Conservation (phyloP, 2,329 filamentous ascomycete genomes). For the Escovopsis weberi region DNA sequence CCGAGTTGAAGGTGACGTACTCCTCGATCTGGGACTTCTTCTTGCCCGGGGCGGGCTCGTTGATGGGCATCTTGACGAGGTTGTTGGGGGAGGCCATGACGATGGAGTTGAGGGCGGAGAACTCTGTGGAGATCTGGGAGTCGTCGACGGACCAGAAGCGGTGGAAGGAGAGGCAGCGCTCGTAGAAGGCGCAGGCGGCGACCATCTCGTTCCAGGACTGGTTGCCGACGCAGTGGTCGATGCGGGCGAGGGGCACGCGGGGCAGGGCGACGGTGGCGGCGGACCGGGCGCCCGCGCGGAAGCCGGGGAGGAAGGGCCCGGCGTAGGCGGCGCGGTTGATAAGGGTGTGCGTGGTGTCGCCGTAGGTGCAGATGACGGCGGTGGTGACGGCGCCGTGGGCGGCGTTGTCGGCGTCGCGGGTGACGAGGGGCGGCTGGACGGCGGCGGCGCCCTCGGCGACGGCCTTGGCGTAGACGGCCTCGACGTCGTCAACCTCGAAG, state of each 20-base stretch:
- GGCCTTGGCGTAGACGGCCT: conserved; percentile 63
- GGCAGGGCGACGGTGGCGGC: conserved; percentile 36
- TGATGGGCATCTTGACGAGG: conserved; percentile 94
- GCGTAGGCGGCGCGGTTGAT: conserved; percentile 57
- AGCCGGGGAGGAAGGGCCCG: conserved; percentile 75
- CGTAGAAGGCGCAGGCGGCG: conserved; percentile 57
- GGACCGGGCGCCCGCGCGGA: conserved; percentile 37
- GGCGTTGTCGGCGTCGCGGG: conserved; percentile 45
- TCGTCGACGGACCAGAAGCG: conserved; percentile 97
- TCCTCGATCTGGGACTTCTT: conserved; percentile 92
- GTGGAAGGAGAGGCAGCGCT: conserved; percentile 80
- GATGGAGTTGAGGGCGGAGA: conserved; percentile 73
- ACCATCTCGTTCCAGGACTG: conserved; percentile 88
- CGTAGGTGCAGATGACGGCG: conserved; percentile 81
- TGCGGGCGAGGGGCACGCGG: conserved; percentile 50
- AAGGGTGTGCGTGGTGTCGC: conserved; percentile 88
- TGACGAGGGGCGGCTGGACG: conserved; percentile 43
- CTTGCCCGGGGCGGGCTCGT: conserved; percentile 82
- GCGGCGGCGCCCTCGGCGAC: conserved; percentile 48
- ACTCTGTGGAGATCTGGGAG: conserved; percentile 83
- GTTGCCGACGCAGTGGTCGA: conserved; percentile 97
- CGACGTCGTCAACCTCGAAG: conserved; percentile 84
- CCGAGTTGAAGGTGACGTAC: conserved; percentile 79
- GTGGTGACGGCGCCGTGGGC: conserved; percentile 55
- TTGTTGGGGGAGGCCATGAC: conserved; percentile 83